A percentile compares a stretch with the other conserved stretches of the same genome.
Conservation (phyloP, 768 basidiomycete genomes). For the Holtermannia corniformis region DNA sequence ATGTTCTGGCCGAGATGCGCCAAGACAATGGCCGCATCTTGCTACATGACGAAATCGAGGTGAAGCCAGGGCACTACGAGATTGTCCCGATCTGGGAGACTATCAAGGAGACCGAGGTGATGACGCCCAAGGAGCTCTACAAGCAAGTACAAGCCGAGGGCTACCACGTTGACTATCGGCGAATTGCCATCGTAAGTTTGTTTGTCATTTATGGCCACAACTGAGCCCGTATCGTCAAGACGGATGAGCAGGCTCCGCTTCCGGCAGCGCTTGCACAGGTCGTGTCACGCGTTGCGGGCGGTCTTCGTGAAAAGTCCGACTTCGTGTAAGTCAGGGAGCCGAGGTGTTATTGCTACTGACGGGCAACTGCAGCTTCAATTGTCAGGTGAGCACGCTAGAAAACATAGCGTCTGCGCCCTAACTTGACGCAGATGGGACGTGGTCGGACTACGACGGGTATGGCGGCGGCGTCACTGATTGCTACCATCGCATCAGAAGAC, state of each 20-base stretch:
- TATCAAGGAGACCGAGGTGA: conserved; percentile 46
- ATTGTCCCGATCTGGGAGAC: conserved; percentile 94
- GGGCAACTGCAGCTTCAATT: conserved; percentile 78
- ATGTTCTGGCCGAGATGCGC: conserved; percentile 73
- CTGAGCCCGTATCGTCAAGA: conserved; percentile 48
- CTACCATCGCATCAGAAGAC: conserved; percentile 47
- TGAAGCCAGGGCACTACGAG: conserved; percentile 75
- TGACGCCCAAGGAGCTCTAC: conserved; percentile 42
- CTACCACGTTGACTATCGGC: conserved; percentile 66
- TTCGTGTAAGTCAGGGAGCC: conserved; percentile 33
- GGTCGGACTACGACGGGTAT: conserved; percentile 86
- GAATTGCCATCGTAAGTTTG: conserved; percentile 73
- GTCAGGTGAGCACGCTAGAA: too few relatives aligned
- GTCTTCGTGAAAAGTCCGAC: conserved; percentile 50
- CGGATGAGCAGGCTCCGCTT: conserved; percentile 92
- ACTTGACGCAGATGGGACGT: conserved; percentile 59
- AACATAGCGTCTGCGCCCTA: background rate
- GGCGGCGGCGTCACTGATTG: conserved; percentile 78
- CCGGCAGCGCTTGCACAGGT: conserved; percentile 75
- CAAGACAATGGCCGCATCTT: conserved; percentile 64
- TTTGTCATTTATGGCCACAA: background rate
- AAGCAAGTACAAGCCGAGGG: conserved; percentile 33
- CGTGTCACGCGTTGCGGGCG: conserved; percentile 56
- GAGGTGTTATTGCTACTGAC: too few relatives aligned
- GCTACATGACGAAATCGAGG: conserved; percentile 92